phyloP scores from a whole-genome alignment of 2,329 filamentous ascomycete genomes.

The Fusarium caatingaense region DNA sequence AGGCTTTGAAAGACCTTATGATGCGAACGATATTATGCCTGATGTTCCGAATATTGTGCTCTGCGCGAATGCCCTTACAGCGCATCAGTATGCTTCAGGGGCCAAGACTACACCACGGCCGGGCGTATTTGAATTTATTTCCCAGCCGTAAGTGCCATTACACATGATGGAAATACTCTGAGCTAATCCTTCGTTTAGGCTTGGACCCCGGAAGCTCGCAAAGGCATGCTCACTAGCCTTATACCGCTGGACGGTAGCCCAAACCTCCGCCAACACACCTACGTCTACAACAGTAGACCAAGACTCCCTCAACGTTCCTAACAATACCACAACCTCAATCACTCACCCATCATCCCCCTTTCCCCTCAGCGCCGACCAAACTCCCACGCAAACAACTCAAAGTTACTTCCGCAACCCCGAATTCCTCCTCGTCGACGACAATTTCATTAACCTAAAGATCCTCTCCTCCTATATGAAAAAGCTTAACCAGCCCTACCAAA shows the following conservation, averaged over 20 bases:
- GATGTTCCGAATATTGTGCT: conserved; percentile 48
- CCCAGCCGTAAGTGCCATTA: conserved; percentile 50
- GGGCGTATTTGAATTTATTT: conserved; percentile 53
- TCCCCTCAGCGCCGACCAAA: conserved; percentile 18
- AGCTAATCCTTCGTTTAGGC: conserved; percentile 32
- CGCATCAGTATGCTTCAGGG: conserved; percentile 43
- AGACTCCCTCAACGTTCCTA: neutral
- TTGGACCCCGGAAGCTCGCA: conserved; percentile 54
- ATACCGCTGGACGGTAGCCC: conserved; percentile 43
- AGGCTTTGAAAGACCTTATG: conserved; percentile 1
- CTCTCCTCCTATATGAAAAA: conserved; percentile 52
- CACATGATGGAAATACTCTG: fast-evolving
- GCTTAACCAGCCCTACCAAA: conserved; percentile 46
- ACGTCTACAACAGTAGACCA: neutral
- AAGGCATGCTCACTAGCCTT: conserved; percentile 47
- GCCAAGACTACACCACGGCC: conserved; percentile 26
- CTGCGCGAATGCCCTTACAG: conserved; percentile 49
- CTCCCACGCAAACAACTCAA: neutral
- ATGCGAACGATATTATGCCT: neutral
- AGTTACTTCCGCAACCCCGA: conserved; percentile 6
- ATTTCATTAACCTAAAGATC: conserved; percentile 54
- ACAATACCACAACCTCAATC: neutral
- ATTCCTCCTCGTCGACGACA: conserved; percentile 57
- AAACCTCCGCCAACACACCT: conserved; percentile 5
- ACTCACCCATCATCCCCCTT: conserved; percentile 11